phyloP scores from a whole-genome alignment of 495 filamentous ascomycete genomes.

The Talaromyces liani region DNA sequence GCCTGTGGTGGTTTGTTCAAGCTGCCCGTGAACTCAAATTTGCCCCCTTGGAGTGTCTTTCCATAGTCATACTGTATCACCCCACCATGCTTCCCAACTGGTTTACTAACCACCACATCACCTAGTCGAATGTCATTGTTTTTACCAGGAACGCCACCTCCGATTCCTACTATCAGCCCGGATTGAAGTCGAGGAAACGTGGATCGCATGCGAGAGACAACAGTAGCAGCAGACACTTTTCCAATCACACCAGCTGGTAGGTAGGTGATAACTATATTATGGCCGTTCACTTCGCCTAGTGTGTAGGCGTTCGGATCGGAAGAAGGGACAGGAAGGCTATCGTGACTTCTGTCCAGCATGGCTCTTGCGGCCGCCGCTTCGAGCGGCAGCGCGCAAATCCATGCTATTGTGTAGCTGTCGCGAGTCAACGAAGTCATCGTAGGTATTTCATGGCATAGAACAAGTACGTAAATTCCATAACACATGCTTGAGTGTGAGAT shows the following conservation, averaged over 20 bases:
- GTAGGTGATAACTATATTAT: conserved; percentile 22
- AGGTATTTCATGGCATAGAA: no score
- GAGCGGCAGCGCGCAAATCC: conserved; percentile 34
- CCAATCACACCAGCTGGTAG: conserved; percentile 17
- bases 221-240: conserved; percentile 21
- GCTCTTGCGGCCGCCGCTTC: conserved; percentile 29
- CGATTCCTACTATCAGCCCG: conserved; percentile 19
- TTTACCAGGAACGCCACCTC: conserved; percentile 27
- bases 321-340: conserved; percentile 5
- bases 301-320: no score
- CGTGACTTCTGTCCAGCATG: conserved; percentile 29
- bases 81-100: conserved; percentile 7
- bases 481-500: no score
- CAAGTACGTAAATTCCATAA: no score
- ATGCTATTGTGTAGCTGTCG: conserved; percentile 34
- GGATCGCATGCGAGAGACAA: conserved; percentile 21
- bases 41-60: background rate
- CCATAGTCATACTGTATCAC: conserved; percentile 4
- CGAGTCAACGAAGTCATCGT: no score
- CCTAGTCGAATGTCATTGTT: conserved; percentile 34
- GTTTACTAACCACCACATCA: conserved; percentile 31
- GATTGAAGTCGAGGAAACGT: background rate
- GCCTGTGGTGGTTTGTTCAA: no score
- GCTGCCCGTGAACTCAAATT: no score
- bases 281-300: conserved; percentile 11